phyloP scores from a whole-genome alignment of 164 flowering plant genomes.

The Aristolochia californica region DNA sequence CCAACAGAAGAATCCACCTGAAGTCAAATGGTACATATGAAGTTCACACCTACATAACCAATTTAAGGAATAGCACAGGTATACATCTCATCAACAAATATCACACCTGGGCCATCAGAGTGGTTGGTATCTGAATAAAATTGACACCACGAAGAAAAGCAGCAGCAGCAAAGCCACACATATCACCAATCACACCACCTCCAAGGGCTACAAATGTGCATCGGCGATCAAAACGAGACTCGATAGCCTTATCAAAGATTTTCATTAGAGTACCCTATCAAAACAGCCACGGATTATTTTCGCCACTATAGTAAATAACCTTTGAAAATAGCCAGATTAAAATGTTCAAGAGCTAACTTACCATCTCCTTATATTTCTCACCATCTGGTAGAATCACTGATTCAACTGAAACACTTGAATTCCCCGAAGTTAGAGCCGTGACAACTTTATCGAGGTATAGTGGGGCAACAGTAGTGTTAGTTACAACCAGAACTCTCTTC shows the following conservation, averaged over 20 bases:
- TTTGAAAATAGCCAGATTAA: neutral
- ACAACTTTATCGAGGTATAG: constrained; percentile 73
- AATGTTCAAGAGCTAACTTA: constrained; percentile 10
- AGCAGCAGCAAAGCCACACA: constrained; percentile 99
- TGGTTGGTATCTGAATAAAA: constrained; percentile 97
- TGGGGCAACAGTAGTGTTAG: constrained; percentile 78
- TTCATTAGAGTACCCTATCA: constrained; percentile 85
- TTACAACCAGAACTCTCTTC: constrained; percentile 89
- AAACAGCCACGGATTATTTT: constrained; percentile 1
- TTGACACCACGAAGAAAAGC: constrained; percentile 93
- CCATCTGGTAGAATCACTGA: constrained; percentile 93
- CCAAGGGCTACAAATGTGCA: constrained; percentile 98
- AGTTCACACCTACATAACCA: neutral
- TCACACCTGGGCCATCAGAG: constrained; percentile 95
- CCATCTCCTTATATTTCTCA: constrained; percentile 91
- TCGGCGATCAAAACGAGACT: constrained; percentile 73
- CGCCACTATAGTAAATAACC: neutral
- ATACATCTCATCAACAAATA: neutral
- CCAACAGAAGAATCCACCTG: constrained; percentile 99
- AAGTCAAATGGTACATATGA: neutral
- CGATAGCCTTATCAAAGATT: constrained; percentile 94
- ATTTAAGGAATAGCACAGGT: neutral
- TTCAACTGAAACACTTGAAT: constrained; percentile 73
- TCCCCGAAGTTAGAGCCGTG: constrained; percentile 63
- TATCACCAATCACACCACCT: constrained; percentile 98